Conservation (phyloP, 768 basidiomycete species). For the Mycena chlorophos region DNA sequence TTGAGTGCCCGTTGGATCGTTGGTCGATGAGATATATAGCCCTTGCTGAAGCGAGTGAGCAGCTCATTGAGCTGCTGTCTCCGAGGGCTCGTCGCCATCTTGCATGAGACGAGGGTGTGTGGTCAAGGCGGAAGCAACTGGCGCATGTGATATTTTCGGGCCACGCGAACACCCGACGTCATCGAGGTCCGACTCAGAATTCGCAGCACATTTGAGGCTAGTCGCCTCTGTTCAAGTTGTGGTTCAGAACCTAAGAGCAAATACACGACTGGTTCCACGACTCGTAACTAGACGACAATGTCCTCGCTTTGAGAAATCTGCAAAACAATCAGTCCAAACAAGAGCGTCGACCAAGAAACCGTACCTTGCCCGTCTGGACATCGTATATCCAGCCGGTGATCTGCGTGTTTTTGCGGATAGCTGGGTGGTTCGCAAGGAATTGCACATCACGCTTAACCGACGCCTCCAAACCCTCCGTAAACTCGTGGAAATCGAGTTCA, state of each 20-base stretch:
- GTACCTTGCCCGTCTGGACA: neutral
- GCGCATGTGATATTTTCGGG: no score
- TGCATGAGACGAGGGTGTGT: neutral
- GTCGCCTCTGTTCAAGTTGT: no score
- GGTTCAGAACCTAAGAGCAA: no score
- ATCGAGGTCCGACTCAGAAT: no score
- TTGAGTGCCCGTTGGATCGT: slow-evolving; percentile 72
- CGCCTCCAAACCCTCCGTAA: slow-evolving; percentile 36
- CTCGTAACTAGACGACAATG: no score
- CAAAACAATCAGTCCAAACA: no score
- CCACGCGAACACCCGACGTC: no score
- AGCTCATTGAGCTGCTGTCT: slow-evolving; percentile 36
- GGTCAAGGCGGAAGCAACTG: no score
- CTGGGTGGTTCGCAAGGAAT: slow-evolving; percentile 42
- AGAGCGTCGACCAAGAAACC: no score
- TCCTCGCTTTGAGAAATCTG: no score
- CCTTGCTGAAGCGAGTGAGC: slow-evolving; percentile 44
- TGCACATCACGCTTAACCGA: slow-evolving; percentile 45
- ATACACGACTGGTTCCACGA: no score
- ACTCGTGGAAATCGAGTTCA: slow-evolving; percentile 43
- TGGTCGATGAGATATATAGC: slow-evolving; percentile 69
- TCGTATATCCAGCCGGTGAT: slow-evolving; percentile 29
- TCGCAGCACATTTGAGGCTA: no score
- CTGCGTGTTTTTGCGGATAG: slow-evolving; percentile 40
- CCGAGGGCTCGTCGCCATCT: slow-evolving; percentile 17